Evolutionary conservation across 108 stramenopile genomes (phyloP), one percentile per base, ranked within the genome.

Genomic region (Phaeodactylum tricornutum): DNA sequence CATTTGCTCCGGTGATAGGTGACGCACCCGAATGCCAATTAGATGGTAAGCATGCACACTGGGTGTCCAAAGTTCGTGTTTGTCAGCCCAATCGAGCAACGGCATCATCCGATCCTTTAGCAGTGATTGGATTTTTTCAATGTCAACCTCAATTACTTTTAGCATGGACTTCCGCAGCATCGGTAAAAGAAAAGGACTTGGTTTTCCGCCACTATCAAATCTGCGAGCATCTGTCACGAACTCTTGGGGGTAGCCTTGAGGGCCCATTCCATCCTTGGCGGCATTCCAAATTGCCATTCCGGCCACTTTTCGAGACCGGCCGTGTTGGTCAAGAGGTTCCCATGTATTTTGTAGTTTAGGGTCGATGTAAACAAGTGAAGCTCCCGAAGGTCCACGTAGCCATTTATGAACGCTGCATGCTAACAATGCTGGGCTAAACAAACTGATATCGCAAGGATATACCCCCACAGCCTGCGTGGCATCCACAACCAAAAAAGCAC

Each of bases 261-360:
- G 55, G 14, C 38, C 63, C 63, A 74, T 69, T 35, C 53, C 59
- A 32, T 67, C 47, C 23, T 27, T 37, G 2, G 21, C 25, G 14
- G 55, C 55, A 43, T 66, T 51, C 46, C 54, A 69, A 14, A 26
- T 21, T 16, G 36, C 19, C 20, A 17, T 30, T 1, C 25, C 43
- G n/a, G 26, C 28, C 5, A 57, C 19, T 15, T 50, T 58, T 2
- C 75, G 62, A 2, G 58, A 43, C 28, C 75, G 46, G 1, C 60
- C 70, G 52, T 77, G 75, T 9, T 59, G 56, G 50, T 77, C 75
- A 40, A 77, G 47, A 2, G 75, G 75, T 28, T 42, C 20, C 75
- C 75, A 77, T 0, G 35, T 21, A 21, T 68, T 21, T 26, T 61
- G 67, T 2, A 67, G 14, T 14, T 0, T 31, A 0, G 50, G 42